Base-by-base conservation (phyloP, 2,329 filamentous ascomycete genomes). In the Rosellinia necatrix region DNA sequence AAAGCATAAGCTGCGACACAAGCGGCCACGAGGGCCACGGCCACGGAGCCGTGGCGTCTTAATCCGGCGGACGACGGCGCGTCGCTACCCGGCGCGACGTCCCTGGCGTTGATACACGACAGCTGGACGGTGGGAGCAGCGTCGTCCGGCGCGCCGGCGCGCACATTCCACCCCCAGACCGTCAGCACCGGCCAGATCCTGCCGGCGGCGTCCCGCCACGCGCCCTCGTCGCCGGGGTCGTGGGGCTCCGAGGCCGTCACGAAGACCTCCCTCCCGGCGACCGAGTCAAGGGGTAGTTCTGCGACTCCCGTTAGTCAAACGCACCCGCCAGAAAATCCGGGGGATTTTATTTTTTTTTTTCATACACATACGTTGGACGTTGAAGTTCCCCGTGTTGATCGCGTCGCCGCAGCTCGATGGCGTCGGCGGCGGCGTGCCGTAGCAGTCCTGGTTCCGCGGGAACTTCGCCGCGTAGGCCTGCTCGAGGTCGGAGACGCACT, bases 161-260 rank as follows among this genome's bases (percentile, higher is more conserved):
- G 64, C 3, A 17, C 44, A 42, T 68, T 68, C 64, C 64, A 69
- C 6, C 67, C 66, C 67, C 67, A 69, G 24, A 68, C 60, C 13
- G 61, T 61, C 29, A 69, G 34, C 17, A 68, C 58, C 13, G 67
- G 66, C 65, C 64, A 68, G 6, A 41, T 53, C 34, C 61, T 59
- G 37, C 21, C 34, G 8, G 43, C 46, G 0, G 66, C 65, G 3
- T 58, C 57, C 29, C 51, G 34, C 49, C 50, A 61, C 6, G 56
- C 59, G 1, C 51, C 52, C 34, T 58, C 25, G 47, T 68, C 54
- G 17, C 53, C 55, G 4, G 53, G 47, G 7, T 61, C 59, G 37
- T 68, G 65, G 8, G 60, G 53, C 0, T 59, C 56, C 6, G 66
- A 69, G 6, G 65, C 65, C 4, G 66, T 68, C 29, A 64, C 66